Conservation (phyloP, 305 asterid genomes). For the Fraxinus velutina region DNA sequence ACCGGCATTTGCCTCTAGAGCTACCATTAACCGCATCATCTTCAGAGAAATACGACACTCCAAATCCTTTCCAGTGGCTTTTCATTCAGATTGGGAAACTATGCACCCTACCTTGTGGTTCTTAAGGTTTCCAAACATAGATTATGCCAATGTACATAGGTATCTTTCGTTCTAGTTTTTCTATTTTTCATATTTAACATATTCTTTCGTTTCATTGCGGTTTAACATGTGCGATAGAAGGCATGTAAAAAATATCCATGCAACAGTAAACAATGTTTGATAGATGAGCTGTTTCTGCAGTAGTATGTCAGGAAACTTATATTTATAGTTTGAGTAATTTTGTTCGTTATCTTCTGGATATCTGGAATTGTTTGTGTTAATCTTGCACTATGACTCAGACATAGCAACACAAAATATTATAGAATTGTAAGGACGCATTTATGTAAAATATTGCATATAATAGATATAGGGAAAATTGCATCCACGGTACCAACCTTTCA, state of each 20-base stretch:
- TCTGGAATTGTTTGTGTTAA: too few species aligned
- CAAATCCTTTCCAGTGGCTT: constrained; percentile 72
- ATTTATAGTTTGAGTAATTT: neutral
- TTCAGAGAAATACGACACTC: constrained; percentile 39
- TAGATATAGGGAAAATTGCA: too few species aligned
- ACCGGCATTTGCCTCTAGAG: constrained; percentile 72
- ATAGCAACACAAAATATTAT: too few species aligned
- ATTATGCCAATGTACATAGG: neutral
- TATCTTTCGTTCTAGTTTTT: neutral
- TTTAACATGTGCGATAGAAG: neutral
- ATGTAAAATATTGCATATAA: too few species aligned
- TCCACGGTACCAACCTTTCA: too few species aligned
- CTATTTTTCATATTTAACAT: neutral
- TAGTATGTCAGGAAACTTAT: neutral
- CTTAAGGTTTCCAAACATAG: constrained; percentile 21
- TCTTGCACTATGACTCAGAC: too few species aligned
- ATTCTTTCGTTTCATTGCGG: neutral
- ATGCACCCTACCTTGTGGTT: constrained; percentile 58
- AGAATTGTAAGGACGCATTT: too few species aligned
- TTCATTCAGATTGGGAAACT: constrained; percentile 70
- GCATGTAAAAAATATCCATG: neutral
- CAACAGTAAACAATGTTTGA: neutral
- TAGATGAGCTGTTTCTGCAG: neutral
- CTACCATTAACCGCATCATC: constrained; percentile 53
- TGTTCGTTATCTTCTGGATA: too few species aligned